Base-by-base conservation (phyloP, 208 protist species). In the Trypanosoma conorhini region DNA sequence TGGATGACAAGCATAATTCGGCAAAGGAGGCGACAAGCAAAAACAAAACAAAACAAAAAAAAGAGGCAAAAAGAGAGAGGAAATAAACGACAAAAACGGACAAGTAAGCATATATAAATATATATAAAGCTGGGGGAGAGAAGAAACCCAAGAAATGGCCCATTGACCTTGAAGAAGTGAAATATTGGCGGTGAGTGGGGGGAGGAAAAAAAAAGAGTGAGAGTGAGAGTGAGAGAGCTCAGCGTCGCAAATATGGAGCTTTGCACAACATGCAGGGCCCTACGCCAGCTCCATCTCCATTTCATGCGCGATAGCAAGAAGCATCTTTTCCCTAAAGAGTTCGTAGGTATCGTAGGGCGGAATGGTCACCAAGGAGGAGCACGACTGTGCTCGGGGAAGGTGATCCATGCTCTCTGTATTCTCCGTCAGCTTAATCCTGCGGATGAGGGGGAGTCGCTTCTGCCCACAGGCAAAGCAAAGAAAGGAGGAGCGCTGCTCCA, bases 231-330 rank as follows among this genome's bases (percentile, higher is more conserved):
- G n/a, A n/a, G n/a, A n/a, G n/a, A n/a, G n/a, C n/a, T n/a, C 17
- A 19, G 5, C 13, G 42, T 46, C 8, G 1, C 8, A 10, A 13
- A 12, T n/a, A 30, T 51, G 33, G 51, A 26, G 40, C 19, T 2
- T 50, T 35, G 30, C n/a, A 33, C 24, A 48, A 10, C 9, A 46
- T 46, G 8, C 17, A 19, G 42, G 42, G 42, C 13, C 0, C 68
- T 76, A 96, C 30, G 89, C 92, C n/a, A 95, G 72, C 64, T 97
- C 89, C 92, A 97, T 97, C 65, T 95, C 92, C 77, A 87, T 90
- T 68, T 93, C 81, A 62, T 97, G 92, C 59, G 89, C 70, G 56
- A 97, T 71, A 2, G 89, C 89, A 17, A 90, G 35, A 9, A 92
- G 48, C 5, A 97, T 67, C 69, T 97, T 97, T 22, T 89, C 83